A percentile compares a stretch with the other conserved stretches of the same genome.
phyloP scores from a whole-genome alignment of 345 rosid genomes.

The Pugionium dolabratum region DNA sequence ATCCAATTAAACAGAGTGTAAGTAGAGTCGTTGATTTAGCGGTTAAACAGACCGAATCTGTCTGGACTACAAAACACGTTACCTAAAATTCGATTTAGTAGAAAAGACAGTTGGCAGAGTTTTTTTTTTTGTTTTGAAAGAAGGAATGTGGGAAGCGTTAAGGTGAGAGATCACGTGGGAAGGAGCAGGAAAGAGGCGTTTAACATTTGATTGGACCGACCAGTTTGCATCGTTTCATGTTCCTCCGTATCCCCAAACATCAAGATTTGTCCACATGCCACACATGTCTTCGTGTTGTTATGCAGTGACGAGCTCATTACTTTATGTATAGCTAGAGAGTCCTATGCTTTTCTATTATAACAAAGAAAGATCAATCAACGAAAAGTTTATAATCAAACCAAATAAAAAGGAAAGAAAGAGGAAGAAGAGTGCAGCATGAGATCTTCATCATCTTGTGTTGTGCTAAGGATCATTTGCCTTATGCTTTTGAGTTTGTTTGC shows the following conservation, averaged over 20 bases:
- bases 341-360: conserved; percentile 19
- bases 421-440: conserved; percentile 11
- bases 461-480: conserved; percentile 6
- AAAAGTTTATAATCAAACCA: neutral
- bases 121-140: conserved; percentile 1
- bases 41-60: neutral
- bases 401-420: neutral
- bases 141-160: conserved; percentile 16
- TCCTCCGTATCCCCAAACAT: conserved; percentile 19
- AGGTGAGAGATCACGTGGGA: conserved; percentile 31
- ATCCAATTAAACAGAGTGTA: neutral
- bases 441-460: conserved; percentile 28
- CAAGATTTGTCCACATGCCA: conserved; percentile 37
- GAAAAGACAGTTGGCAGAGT: conserved; percentile 24
- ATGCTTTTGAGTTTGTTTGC: conserved; percentile 37
- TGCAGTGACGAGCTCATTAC: conserved; percentile 22
- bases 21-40: neutral
- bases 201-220: conserved; percentile 35
- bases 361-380: conserved; percentile 22
- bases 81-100: conserved; percentile 7
- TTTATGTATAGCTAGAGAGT: conserved; percentile 16
- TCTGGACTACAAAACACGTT: neutral
- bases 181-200: neutral
- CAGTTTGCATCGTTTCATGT: conserved; percentile 26
- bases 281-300: conserved; percentile 2